A percentile compares a stretch with the other conserved stretches of the same genome.
phyloP scores from a whole-genome alignment of 768 basidiomycete genomes.

The Hericium rajendrae region DNA sequence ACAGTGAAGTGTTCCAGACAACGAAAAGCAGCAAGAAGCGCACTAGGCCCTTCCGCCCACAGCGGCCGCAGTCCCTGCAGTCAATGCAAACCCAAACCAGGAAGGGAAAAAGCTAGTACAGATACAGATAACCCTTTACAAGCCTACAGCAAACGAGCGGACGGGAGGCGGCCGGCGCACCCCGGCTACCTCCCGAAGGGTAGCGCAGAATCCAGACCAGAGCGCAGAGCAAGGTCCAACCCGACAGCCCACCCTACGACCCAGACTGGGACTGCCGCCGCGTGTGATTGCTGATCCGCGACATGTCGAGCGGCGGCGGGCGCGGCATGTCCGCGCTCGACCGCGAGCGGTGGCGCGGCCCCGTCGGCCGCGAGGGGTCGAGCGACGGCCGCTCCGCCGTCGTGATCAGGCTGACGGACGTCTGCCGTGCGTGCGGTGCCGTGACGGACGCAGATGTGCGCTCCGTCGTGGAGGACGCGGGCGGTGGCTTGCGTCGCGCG shows the following conservation, averaged over 20 bases:
- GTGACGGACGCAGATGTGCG: too few relatives aligned
- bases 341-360: not conserved
- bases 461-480: not conserved
- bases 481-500: not conserved
- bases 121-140: not conserved
- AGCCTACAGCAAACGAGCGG: not conserved
- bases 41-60: too few relatives aligned
- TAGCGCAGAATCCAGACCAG: not conserved
- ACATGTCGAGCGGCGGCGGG: not conserved
- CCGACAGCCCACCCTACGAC: not conserved
- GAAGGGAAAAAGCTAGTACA: not conserved
- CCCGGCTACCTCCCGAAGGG: not conserved
- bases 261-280: not conserved
- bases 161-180: not conserved
- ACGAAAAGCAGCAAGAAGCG: not conserved
- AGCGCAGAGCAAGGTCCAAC: not conserved
- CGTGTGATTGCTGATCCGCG: not conserved
- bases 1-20: not conserved
- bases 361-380: too few relatives aligned
- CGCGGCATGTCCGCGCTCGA: not conserved
- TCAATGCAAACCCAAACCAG: not conserved
- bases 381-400: not conserved
- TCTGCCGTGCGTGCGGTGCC: conserved; percentile 5
- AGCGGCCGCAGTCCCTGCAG: not conserved
- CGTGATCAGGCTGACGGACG: not conserved